phyloP scores from a whole-genome alignment of 352 stramenopile genomes.

The Phytophthora sp. region DNA sequence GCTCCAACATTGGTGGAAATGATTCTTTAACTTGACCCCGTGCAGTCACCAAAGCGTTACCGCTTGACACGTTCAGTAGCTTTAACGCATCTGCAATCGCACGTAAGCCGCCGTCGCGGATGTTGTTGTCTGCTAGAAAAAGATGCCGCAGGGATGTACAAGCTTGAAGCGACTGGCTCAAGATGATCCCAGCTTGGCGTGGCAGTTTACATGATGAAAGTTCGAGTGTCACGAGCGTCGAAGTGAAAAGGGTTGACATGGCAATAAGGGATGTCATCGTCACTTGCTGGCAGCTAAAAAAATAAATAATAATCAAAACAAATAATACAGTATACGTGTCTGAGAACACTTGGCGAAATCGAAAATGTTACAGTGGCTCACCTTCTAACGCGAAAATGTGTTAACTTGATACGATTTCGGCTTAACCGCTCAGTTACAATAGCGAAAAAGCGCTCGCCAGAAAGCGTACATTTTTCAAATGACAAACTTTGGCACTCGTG shows the following conservation, averaged over 20 bases:
- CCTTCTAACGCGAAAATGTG: constrained; percentile 38
- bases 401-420: constrained; percentile 28
- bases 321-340: background rate
- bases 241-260: constrained; percentile 43
- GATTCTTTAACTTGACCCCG: constrained; percentile 3
- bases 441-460: constrained; percentile 44
- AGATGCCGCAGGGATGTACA: constrained; percentile 41
- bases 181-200: constrained; percentile 62
- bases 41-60: background rate
- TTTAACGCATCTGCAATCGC: constrained; percentile 57
- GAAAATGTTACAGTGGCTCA: no score
- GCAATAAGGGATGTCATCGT: constrained; percentile 69
- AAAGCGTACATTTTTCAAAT: constrained; percentile 50
- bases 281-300: constrained; percentile 46
- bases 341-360: no score
- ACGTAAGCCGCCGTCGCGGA: constrained; percentile 58
- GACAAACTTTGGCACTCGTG: constrained; percentile 34
- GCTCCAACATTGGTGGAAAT: constrained; percentile 31
- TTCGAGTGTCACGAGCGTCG: constrained; percentile 51
- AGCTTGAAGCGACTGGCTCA: constrained; percentile 58
- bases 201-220: constrained; percentile 57
- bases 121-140: constrained; percentile 55
- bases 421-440: constrained; percentile 35
- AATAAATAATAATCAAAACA: background rate
- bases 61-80: constrained; percentile 19